Evolutionary conservation across 768 basidiomycete genomes (phyloP).

Genomic region (Boletus pseudo-olivaceus): DNA sequence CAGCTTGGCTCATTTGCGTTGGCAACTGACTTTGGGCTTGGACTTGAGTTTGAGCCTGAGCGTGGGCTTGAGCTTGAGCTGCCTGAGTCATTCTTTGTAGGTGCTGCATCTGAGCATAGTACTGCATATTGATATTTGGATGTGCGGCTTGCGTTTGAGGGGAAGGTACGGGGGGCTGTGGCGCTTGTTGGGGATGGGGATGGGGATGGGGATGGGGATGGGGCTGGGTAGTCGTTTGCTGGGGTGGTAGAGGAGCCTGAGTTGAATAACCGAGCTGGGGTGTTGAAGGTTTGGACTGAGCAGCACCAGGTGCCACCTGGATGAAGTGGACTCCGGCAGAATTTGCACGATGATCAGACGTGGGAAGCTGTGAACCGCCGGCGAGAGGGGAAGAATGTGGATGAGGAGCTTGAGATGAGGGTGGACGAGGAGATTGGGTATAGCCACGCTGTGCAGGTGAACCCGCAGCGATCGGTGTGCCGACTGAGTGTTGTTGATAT

Average conservation of each 20-base stretch:
- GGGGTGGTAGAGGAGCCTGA: slow-evolving; percentile 17
- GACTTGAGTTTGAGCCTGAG: slow-evolving; percentile 19
- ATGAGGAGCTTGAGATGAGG: slow-evolving; percentile 30
- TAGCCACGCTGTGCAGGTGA: slow-evolving; percentile 34
- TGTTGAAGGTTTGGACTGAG: slow-evolving; percentile 30
- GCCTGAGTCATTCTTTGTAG: slow-evolving; percentile 19
- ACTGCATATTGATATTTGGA: slow-evolving; percentile 15
- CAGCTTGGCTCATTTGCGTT: slow-evolving; percentile 21
- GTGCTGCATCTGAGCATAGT: slow-evolving; percentile 17
- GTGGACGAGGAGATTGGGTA: slow-evolving; percentile 34
- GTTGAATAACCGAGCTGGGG: slow-evolving; percentile 26
- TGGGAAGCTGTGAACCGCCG: slow-evolving; percentile 28
- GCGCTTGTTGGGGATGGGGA: slow-evolving; percentile 22
- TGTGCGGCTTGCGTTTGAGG: slow-evolving; percentile 20
- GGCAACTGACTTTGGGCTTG: slow-evolving; percentile 26
- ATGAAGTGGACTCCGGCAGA: slow-evolving; percentile 26
- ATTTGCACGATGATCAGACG: slow-evolving; percentile 22
- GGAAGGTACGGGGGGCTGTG: slow-evolving; percentile 21
- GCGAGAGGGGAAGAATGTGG: slow-evolving; percentile 30
- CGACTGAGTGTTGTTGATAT: slow-evolving; percentile 22
- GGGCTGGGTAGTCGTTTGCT: slow-evolving; percentile 20
- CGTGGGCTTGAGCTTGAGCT: slow-evolving; percentile 21
- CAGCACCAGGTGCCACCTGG: slow-evolving; percentile 17
- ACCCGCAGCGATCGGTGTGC: slow-evolving; percentile 19
- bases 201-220: slow-evolving; percentile 26